These are phyloP conservation scores for Aspergillus sp. DNA, from an alignment of 2,329 filamentous ascomycete genomes.

Conservation along the genomic window DNA sequence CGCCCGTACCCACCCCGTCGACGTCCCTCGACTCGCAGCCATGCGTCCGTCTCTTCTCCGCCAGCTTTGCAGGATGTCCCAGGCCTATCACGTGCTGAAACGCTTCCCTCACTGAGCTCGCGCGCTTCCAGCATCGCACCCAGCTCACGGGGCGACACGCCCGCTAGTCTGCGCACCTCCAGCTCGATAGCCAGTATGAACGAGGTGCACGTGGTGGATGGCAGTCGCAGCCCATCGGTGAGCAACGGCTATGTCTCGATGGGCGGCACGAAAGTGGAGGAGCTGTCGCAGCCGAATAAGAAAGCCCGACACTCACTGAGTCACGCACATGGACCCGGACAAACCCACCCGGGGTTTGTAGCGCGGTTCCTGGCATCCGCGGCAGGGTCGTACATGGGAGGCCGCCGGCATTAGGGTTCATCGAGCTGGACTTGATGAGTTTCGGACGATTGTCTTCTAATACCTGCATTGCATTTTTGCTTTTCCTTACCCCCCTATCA, in stretches of 20 bases:
- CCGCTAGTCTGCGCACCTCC: slow-evolving; percentile 44
- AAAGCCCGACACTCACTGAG: slow-evolving; percentile 40
- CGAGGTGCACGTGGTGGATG: slow-evolving; percentile 37
- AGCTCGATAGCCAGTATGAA: slow-evolving; percentile 39
- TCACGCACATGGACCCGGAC: neutral
- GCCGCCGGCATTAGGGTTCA: slow-evolving; percentile 28
- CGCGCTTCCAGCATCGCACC: slow-evolving; percentile 48
- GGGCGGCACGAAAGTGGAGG: slow-evolving; percentile 35
- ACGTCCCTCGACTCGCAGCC: slow-evolving; percentile 35
- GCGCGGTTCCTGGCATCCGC: slow-evolving; percentile 48
- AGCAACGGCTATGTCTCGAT: slow-evolving; percentile 41
- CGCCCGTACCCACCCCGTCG: slow-evolving; percentile 37
- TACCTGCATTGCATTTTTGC: slow-evolving; percentile 1
- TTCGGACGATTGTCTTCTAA: neutral
- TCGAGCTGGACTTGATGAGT: slow-evolving; percentile 15
- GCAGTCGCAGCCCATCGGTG: slow-evolving; percentile 36
- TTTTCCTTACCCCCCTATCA: neutral
- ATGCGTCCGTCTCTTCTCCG: slow-evolving; percentile 43
- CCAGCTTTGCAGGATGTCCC: slow-evolving; percentile 49
- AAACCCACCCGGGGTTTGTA: slow-evolving; percentile 38
- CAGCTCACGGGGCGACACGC: slow-evolving; percentile 45
- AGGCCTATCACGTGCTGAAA: slow-evolving; percentile 44
- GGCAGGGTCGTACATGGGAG: slow-evolving; percentile 44
- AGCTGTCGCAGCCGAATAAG: slow-evolving; percentile 46
- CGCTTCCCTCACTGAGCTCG: slow-evolving; percentile 44